These are phyloP conservation scores for Sphagnum fallax DNA, from an alignment of 228 moss, liverwort and hornwort species.

Conservation along the genomic window DNA sequence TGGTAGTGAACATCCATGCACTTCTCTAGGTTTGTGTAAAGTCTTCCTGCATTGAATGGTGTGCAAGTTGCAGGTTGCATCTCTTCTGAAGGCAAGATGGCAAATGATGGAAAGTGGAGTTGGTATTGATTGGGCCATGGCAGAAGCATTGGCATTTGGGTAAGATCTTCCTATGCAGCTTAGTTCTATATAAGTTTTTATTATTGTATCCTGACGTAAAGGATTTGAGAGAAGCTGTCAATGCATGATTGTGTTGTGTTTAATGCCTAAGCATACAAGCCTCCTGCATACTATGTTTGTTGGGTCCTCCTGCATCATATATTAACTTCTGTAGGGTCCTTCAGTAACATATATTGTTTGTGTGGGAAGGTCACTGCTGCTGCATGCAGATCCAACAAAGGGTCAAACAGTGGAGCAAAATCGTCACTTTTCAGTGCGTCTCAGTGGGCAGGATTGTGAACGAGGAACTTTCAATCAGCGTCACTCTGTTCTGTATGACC, in stretches of 20 bases:
- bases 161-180: constrained; percentile 4
- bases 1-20: no score
- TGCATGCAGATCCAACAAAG: constrained; percentile 40
- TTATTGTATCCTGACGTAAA: no score
- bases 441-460: constrained; percentile 61
- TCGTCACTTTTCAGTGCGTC: constrained; percentile 54
- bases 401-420: constrained; percentile 41
- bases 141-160: constrained; percentile 62
- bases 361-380: constrained; percentile 40
- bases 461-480: constrained; percentile 66
- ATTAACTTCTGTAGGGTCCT: no score
- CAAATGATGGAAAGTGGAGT: constrained; percentile 47
- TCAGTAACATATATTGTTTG: no score
- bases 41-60: background rate
- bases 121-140: constrained; percentile 65
- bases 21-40: no score
- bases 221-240: no score
- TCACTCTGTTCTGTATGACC: constrained; percentile 58
- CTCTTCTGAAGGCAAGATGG: constrained; percentile 40
- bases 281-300: no score
- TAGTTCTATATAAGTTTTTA: no score
- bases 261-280: no score
- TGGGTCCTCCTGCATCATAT: no score
- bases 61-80: constrained; percentile 31
- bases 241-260: no score